Base-by-base conservation (phyloP, 352 stramenopile species). In the Pythium pyrilobum region DNA sequence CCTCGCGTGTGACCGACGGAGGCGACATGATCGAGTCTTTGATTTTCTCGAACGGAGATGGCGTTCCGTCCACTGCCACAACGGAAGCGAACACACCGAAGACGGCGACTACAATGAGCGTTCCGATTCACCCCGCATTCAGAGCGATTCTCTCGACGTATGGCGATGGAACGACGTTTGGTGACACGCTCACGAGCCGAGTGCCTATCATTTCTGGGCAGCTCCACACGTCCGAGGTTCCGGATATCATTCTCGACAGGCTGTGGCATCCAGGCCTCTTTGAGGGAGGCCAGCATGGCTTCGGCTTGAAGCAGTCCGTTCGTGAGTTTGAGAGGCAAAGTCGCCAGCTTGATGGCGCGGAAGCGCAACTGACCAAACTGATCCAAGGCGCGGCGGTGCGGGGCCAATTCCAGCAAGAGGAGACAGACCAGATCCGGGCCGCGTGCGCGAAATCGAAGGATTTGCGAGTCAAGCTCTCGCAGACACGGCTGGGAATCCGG, bases 141-240 rank as follows among this genome's bases (percentile, higher is more conserved):
- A 74, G 74, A 3, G 58, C 78, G 10, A 59, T 89, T 9, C 28
- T 89, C 16, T 66, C 66, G 4, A 70, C 78, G 1, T 61, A 77
- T 5, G 28, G 56, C 0, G 38, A 56, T 15, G 50, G 44, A 27
- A 23, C 39, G 1, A 52, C 47, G 0, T 89, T 89, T 65, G 73
- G 74, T 23, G 76, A 84, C 9, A 20, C 36, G 8, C 48, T 81
- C 0, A 29, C 47, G 5, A 50, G 59, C 1, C 48, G 54, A 25
- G 45, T 76, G 11, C 74, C 74, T 20, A 69, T 71, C 1, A 27
- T 87, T 0, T 64, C 70, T 18, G 73, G 56, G 4, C 20, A 53
- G 6, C 8, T 74, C 6, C 32, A 74, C n/a, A 16, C 45, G 0
- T 66, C 54, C 0, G 77, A 86, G 4, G 20, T 80, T 0, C 21